Base-by-base conservation (phyloP, 1,284 basidiomycete genomes). In the Cryptococcus sp. region DNA sequence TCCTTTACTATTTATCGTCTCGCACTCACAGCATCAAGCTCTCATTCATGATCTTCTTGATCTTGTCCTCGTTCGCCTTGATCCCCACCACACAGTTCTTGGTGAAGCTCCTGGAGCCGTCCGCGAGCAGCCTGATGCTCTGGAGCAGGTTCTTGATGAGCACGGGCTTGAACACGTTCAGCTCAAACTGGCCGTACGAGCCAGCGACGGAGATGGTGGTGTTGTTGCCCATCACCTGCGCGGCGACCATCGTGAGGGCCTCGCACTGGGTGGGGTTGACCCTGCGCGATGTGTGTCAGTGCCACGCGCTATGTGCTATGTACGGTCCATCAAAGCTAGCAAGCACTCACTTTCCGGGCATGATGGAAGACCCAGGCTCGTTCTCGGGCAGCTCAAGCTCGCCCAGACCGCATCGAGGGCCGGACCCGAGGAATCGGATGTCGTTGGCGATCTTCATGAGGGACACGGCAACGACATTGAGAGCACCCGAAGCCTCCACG, bases 361-460 rank as follows among this genome's bases (percentile, higher is more conserved):
- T 99, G 80, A 99, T 98, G 61, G 92, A 96, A 72, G 91, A 96
- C 58, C 96, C 96, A 45, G 96, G 96, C 79, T 99, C 96, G 78
- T 99, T 99, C 80, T 98, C 96, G 20, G 96, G 96, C 57, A 98
- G 80, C 69, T 83, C 85, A 50, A 99, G 81, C 80, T 99, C 96
- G 37, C 96, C 96, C 47, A 98, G 83, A 61, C 96, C 96, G 72
- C 96, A 99, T 52, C 96, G 88, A 62, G 96, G 96, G 55, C 96
- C 96, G 52, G 95, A 98, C 36, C 88, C 96, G 64, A 99, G 87
- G 83, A 90, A 98, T 48, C 96, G 87, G 72, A 99, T 96, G 75
- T 99, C 96, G 77, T 99, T 98, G 56, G 95, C 96, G 69, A 98
- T 98, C 83, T 99, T 99, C 92, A 98, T 97, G 62, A 98, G 80